Base-by-base conservation (phyloP, 805 yeast species). In the Isabelozyma gotoi region DNA sequence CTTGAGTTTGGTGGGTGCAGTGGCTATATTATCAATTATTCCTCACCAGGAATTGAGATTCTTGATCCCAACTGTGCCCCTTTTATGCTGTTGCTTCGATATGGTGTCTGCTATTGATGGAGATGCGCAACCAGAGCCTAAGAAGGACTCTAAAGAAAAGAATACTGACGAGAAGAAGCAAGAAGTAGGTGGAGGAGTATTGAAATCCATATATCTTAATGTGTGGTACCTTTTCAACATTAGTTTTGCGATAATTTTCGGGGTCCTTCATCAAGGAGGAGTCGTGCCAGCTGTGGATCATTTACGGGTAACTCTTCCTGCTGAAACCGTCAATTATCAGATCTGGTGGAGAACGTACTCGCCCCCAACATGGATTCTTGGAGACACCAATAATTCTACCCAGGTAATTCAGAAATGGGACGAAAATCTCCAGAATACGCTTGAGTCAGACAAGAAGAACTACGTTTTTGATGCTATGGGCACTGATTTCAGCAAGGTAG, bases 21-120 rank as follows among this genome's bases (percentile, higher is more conserved):
- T 88, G 1, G 4, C 71, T 0, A 42, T 80, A 3, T 68, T 94
- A 19, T 88, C 97, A 0, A 2, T 80, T 0, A 74, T 89, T 17
- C 96, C 95, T 12, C 99, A 94, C 61, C 99, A 94, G 62, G 99
- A 94, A 59, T 71, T 89, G n/a, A 71, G 99, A 41, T 94, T 94
- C 59, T 64, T 95, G 36, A 59, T 82, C 0, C 98, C 99, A 0
- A 57, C 85, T 16, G 68, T 86, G 1, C 97, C 99, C 0, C 65
- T 91, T 8, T 57, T 81, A 7, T 77, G 83, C 46, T 73, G 82
- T 12, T 78, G 87, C 44, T 68, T 81, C 42, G 80, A 75, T 48
- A 65, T 81, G 45, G 68, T 68, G 24, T 58, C 42, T 24, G 8
- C 29, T 7, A n/a, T 19, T 3, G 16, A n/a, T 7, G 24, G 19